Base-by-base conservation (phyloP, 2,329 filamentous ascomycete genomes). In the Madurella mycetomatis region DNA sequence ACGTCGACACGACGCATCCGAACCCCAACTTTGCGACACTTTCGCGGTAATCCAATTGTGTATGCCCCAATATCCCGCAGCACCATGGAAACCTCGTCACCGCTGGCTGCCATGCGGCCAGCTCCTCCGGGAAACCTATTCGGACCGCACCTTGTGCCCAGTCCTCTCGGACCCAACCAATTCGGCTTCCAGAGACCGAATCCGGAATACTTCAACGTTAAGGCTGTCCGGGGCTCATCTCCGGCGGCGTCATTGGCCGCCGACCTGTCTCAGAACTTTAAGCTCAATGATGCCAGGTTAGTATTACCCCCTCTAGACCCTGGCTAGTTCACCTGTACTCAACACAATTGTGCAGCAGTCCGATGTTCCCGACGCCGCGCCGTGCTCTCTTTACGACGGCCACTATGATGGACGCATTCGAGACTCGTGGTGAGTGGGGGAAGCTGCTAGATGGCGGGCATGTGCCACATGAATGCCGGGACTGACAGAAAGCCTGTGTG, bases 261-360 rank as follows among this genome's bases (percentile, higher is more conserved):
- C 58, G 94, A 99, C 73, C 80, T 97, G 65, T 96, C 92, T 55
- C 91, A 96, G 69, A 99, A 97, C 76, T 95, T 97, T 70, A 88
- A 92, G 69, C 88, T 97, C 72, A 90, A 74, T 57, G 79, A 83
- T 53, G 71, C 87, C 67, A 96, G 92, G 92, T 96, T 78, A 63
- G 81, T 62, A 17, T 37, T 47, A 18, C 32, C 39, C 43, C 25
- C 17, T 31, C 34, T 15, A 49, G 39, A n/a, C 16, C 42, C 18
- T 39, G 9, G 13, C 25, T 7, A 25, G n/a, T 39, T 12, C 39
- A 12, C 18, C 47, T 19, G 25, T 52, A 68, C 59, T 54, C 30
- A 8, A 25, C 31, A 39, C 30, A 37, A 45, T 40, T 41, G 15
- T 53, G 53, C 49, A 47, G 53, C 71, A 95, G 90, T 72, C 90